These are phyloP conservation scores for Beauveria bassiana DNA, from an alignment of 2,329 filamentous ascomycete species.

Conservation along the genomic window DNA sequence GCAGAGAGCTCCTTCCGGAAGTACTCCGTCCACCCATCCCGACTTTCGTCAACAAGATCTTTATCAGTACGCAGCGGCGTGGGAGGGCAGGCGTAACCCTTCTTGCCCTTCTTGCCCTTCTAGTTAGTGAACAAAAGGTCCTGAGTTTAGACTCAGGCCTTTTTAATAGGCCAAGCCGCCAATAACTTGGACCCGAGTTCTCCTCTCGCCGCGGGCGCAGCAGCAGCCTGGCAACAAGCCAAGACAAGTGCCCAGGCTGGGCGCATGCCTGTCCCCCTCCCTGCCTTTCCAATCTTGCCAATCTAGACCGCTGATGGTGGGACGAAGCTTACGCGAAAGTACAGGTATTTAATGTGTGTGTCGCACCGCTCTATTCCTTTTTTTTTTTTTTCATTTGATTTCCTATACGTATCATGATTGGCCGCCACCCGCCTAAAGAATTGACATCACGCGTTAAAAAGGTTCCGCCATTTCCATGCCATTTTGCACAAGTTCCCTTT, in stretches of 20 bases:
- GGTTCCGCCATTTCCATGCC: not conserved
- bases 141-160: too few species aligned
- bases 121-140: too few species aligned
- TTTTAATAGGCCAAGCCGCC: not conserved
- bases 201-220: not conserved
- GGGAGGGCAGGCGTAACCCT: too few species aligned
- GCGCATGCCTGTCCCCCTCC: too few species aligned
- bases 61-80: too few species aligned
- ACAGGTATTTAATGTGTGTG: too few species aligned
- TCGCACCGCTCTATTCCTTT: not conserved
- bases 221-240: not conserved
- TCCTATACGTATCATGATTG: too few species aligned
- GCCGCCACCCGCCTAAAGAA: not conserved
- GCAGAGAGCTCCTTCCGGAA: too few species aligned
- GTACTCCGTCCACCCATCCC: too few species aligned
- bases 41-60: too few species aligned
- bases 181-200: too few species aligned
- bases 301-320: conserved; percentile 1
- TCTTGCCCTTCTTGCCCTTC: too few species aligned
- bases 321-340: not conserved
- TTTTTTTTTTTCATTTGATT: not conserved
- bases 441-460: not conserved
- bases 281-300: not conserved
- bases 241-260: conserved; percentile 8
- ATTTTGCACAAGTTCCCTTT: not conserved